Conservation (phyloP, 495 filamentous ascomycete species). For the Penicillium psychrofluorescens region DNA sequence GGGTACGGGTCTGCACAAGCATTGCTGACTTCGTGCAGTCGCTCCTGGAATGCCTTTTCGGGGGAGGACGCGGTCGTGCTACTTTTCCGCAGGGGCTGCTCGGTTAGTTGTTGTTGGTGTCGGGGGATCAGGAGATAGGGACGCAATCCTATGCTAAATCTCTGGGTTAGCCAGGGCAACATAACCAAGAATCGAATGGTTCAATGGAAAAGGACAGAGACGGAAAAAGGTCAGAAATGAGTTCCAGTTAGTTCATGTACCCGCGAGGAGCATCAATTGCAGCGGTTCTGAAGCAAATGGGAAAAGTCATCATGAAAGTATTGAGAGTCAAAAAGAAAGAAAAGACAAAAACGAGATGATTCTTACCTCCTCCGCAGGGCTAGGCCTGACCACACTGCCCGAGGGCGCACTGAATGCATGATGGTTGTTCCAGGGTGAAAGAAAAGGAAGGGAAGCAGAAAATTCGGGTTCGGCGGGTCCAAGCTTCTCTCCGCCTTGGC, state of each 20-base stretch:
- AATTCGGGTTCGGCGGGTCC: constrained; percentile 18
- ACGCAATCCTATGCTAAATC: constrained; percentile 22
- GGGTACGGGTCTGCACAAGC: constrained; percentile 45
- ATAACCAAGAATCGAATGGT: background rate
- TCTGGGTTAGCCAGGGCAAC: constrained; percentile 11
- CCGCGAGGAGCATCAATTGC: constrained; percentile 68
- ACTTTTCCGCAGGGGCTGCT: constrained; percentile 10
- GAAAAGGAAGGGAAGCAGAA: constrained; percentile 8
- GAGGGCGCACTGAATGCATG: constrained; percentile 34
- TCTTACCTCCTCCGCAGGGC: constrained; percentile 31
- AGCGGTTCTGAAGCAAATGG: constrained; percentile 73
- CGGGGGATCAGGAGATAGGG: background rate
- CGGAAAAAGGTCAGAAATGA: constrained; percentile 14
- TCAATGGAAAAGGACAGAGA: constrained; percentile 4
- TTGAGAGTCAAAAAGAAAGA: constrained; percentile 1
- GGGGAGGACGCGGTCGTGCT: constrained; percentile 27
- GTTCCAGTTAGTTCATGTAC: constrained; percentile 34
- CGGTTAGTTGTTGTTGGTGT: constrained; percentile 11
- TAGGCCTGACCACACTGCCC: constrained; percentile 20
- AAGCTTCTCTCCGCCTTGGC: constrained; percentile 16
- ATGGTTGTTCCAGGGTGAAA: constrained; percentile 1
- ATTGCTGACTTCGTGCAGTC: constrained; percentile 42
- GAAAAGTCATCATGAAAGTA: constrained; percentile 44
- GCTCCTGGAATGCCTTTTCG: constrained; percentile 35
- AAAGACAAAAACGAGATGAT: constrained; percentile 3